A percentile compares a stretch with the other conserved stretches of the same genome.
These are phyloP conservation scores for Aspergillus brasiliensis DNA, from an alignment of 2,329 filamentous ascomycete species.

Conservation along the genomic window DNA sequence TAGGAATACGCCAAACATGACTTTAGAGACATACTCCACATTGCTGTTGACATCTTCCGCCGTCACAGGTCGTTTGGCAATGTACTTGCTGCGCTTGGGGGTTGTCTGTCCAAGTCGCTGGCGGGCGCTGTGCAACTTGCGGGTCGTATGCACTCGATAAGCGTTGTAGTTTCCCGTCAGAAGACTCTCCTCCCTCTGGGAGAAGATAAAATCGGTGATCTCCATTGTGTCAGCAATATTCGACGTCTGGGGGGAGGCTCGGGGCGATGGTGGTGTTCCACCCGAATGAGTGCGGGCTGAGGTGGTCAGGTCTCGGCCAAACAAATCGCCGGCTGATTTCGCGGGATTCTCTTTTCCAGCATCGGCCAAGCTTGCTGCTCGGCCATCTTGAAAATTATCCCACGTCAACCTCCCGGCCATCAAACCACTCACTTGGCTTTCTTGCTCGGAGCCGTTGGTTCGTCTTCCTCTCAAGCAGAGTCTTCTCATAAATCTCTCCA, in stretches of 20 bases:
- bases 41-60: constrained; percentile 74
- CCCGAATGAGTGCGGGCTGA: constrained; percentile 22
- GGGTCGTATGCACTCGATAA: constrained; percentile 78
- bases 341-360: constrained; percentile 31
- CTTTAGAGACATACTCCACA: constrained; percentile 63
- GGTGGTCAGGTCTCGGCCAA: constrained; percentile 37
- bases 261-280: constrained; percentile 6
- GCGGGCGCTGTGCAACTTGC: constrained; percentile 78
- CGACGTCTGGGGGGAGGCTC: constrained; percentile 3
- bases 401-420: constrained; percentile 13
- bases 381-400: constrained; percentile 22
- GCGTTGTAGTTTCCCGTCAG: constrained; percentile 85
- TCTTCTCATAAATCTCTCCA: neutral
- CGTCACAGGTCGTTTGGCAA: constrained; percentile 68
- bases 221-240: constrained; percentile 64
- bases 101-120: constrained; percentile 84
- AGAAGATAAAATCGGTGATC: constrained; percentile 81
- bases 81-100: constrained; percentile 83
- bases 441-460: neutral
- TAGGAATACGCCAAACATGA: too few species aligned
- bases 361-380: constrained; percentile 23
- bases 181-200: constrained; percentile 78
- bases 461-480: neutral
- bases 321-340: constrained; percentile 32
- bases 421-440: neutral